phyloP scores from a whole-genome alignment of 768 basidiomycete genomes.

The Lentinula sp. region DNA sequence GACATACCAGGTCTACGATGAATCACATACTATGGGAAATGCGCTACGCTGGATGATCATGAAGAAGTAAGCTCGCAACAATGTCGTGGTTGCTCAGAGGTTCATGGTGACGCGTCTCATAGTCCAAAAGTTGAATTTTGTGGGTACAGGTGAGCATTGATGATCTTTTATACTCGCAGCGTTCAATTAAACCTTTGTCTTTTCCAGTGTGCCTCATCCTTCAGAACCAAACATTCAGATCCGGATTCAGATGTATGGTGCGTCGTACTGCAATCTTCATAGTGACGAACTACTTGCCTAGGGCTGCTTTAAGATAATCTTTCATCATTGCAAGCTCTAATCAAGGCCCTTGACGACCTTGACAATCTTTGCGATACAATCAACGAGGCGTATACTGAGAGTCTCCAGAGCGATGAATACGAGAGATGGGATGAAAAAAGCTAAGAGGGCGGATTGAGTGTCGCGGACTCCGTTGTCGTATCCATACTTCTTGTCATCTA shows the following conservation, averaged over 20 bases:
- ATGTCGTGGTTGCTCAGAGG: no score
- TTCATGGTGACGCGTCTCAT: constrained; percentile 1
- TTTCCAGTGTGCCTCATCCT: constrained; percentile 79
- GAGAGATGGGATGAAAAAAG: constrained; percentile 71
- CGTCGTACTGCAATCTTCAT: constrained; percentile 22
- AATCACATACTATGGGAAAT: constrained; percentile 96
- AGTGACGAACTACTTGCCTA: background rate
- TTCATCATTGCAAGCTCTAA: constrained; percentile 79
- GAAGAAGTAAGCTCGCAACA: constrained; percentile 74
- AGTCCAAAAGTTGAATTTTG: constrained; percentile 98
- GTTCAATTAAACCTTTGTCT: background rate
- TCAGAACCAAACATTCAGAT: constrained; percentile 95
- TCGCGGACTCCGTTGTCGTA: background rate
- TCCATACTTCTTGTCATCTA: background rate
- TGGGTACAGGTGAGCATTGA: constrained; percentile 75
- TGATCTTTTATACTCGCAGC: background rate
- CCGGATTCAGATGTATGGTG: constrained; percentile 99
- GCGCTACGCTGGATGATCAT: constrained; percentile 96
- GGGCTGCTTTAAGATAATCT: constrained; percentile 60
- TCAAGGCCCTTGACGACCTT: constrained; percentile 70
- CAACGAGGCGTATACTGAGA: constrained; percentile 59
- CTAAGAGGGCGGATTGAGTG: constrained; percentile 16
- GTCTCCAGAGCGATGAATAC: constrained; percentile 46
- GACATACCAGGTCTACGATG: constrained; percentile 88
- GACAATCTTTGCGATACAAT: constrained; percentile 71